Evolutionary conservation across 2,329 filamentous ascomycete genomes (phyloP), one percentile per base, ranked within the genome.

Genomic region (Fusarium sp.): DNA sequence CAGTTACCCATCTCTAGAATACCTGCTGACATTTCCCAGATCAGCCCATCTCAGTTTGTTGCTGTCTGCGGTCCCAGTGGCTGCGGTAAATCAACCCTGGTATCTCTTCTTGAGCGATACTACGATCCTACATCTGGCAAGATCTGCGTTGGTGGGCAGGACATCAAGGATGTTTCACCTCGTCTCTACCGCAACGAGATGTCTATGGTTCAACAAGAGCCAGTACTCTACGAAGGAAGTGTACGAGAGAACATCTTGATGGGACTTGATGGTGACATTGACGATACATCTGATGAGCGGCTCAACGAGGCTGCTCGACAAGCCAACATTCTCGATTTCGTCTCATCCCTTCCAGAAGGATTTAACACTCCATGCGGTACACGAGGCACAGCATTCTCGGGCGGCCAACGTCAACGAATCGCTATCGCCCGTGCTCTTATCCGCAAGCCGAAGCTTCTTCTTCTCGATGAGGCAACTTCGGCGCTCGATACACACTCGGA

Each of bases 361-460:
- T 90, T 91, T 68, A 82, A 85, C 3, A 90, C 90, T 0, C 81
- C 83, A 4, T 89, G 91, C 7, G 90, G 90, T 7, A 86, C 91
- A 71, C 85, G 86, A 25, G 90, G 90, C 1, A 86, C 88, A 39
- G 88, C 90, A 73, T 81, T 93, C 4, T 91, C 89, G 4, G 91
- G 91, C 33, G 91, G 91, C 2, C 91, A 93, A 76, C 83, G 90
- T 21, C 91, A 93, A 77, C 87, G 89, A 14, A 85, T 92, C 35
- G 90, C 90, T 4, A 92, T 93, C 66, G 91, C 91, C 2, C 85
- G 91, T 19, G 88, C 88, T 19, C 89, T 93, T 54, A 83, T 92
- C 55, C 87, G 89, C 31, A 83, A 89, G 51, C 90, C 91, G 0
- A 81, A 83, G 4, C 87, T 93, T 16, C 81, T 93, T 5, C 86